Conservation (phyloP, 2,329 filamentous ascomycete species). For the Colletotrichum lini region DNA sequence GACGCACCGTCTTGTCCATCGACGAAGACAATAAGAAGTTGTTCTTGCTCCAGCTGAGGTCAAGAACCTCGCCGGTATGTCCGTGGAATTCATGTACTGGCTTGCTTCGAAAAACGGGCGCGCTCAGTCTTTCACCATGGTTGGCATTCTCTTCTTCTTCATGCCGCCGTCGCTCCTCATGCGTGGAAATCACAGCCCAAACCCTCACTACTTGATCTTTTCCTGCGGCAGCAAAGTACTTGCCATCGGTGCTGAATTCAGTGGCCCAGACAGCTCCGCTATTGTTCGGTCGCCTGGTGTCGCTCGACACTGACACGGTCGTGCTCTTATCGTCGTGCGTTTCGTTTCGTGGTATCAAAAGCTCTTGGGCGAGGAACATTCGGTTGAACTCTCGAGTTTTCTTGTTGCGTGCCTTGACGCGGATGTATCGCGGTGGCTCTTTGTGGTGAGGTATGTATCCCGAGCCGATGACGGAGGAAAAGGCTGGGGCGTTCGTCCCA, state of each 20-base stretch:
- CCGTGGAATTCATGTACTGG: constrained; percentile 85
- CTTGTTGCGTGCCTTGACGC: constrained; percentile 85
- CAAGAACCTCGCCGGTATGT: constrained; percentile 88
- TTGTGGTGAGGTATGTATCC: constrained; percentile 88
- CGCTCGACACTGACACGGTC: constrained; percentile 53
- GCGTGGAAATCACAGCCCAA: constrained; percentile 88
- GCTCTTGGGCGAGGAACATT: constrained; percentile 91
- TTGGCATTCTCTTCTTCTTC: constrained; percentile 74
- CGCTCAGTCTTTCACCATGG: constrained; percentile 78
- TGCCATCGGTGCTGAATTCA: constrained; percentile 93
- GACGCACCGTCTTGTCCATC: constrained; percentile 96
- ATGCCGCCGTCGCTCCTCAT: constrained; percentile 82
- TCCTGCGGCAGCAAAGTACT: constrained; percentile 91
- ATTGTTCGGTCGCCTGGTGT: constrained; percentile 43
- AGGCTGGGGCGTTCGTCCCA: constrained; percentile 86
- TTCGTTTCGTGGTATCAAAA: constrained; percentile 58
- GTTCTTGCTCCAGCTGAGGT: constrained; percentile 99
- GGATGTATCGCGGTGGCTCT: constrained; percentile 91
- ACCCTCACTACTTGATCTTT: constrained; percentile 89
- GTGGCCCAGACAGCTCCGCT: constrained; percentile 88
- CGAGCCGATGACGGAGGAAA: constrained; percentile 81
- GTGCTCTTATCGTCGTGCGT: constrained; percentile 49
- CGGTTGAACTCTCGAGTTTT: constrained; percentile 86
- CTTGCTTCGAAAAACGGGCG: constrained; percentile 88
- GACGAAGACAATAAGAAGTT: constrained; percentile 96